A percentile compares a stretch with the other conserved stretches of the same genome.
Evolutionary conservation across 1,284 basidiomycete species (phyloP).

Genomic region (Moniliophthora roreri): DNA sequence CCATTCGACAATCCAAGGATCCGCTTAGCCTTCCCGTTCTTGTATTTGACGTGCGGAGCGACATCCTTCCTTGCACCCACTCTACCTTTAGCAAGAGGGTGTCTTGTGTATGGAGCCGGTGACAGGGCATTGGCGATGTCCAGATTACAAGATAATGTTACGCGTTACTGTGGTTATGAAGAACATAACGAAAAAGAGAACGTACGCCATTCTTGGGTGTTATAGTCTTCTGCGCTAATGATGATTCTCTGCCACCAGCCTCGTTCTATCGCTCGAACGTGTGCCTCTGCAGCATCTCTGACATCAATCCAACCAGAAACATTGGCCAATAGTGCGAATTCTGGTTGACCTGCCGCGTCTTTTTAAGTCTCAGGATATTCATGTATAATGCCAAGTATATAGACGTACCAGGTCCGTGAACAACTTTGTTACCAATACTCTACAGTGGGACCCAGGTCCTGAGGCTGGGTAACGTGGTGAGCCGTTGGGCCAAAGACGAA

Average conservation of each 20-base stretch:
- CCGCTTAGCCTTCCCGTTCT: constrained; percentile 35
- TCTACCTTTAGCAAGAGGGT: constrained; percentile 26
- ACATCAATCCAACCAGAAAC: too few species aligned
- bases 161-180: too few species aligned
- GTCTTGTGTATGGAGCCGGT: constrained; percentile 23
- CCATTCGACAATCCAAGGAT: constrained; percentile 39
- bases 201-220: constrained; percentile 33
- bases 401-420: neutral
- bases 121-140: constrained; percentile 28
- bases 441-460: constrained; percentile 26
- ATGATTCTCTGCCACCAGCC: constrained; percentile 19
- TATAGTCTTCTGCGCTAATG: constrained; percentile 23
- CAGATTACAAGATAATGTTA: constrained; percentile 18
- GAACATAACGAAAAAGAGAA: constrained; percentile 4
- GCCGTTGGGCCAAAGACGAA: constrained; percentile 36
- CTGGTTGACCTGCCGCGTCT: too few species aligned
- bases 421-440: constrained; percentile 23
- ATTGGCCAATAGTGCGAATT: too few species aligned
- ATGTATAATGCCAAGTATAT: too few species aligned
- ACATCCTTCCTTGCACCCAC: constrained; percentile 27
- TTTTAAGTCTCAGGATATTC: too few species aligned
- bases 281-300: too few species aligned
- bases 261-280: too few species aligned
- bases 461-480: constrained; percentile 23
- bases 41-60: constrained; percentile 28